These are phyloP conservation scores for Tagetes patula DNA, from an alignment of 129 eudicot genomes.

Conservation along the genomic window DNA sequence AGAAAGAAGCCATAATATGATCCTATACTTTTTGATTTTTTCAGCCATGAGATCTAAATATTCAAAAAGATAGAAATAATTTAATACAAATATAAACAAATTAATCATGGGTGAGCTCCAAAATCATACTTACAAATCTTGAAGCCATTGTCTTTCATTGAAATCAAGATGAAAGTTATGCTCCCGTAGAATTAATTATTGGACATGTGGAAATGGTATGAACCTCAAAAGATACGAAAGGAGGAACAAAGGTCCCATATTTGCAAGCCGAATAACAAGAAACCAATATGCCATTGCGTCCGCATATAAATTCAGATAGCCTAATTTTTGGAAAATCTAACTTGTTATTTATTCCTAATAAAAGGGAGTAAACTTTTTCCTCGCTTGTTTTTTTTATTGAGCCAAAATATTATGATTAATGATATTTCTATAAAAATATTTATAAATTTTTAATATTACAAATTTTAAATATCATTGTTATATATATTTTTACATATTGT, in stretches of 20 bases:
- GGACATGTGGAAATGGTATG: background rate
- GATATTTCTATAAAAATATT: no score
- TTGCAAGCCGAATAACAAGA: constrained; percentile 21
- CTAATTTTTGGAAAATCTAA: no score
- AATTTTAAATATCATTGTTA: no score
- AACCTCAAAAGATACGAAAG: constrained; percentile 16
- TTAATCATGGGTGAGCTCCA: background rate
- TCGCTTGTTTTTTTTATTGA: no score
- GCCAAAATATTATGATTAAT: no score
- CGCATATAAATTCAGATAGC: no score
- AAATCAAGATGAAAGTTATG: constrained; percentile 17
- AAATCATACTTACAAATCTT: constrained; percentile 23
- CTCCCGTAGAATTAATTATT: background rate
- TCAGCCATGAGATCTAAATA: constrained; percentile 42
- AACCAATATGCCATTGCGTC: no score
- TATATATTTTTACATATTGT: no score
- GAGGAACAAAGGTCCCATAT: constrained; percentile 15
- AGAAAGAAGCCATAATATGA: constrained; percentile 41
- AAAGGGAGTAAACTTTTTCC: no score
- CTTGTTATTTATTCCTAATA: no score
- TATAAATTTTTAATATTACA: no score
- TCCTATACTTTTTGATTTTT: constrained; percentile 41
- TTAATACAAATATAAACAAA: background rate
- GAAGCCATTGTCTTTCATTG: constrained; percentile 35
- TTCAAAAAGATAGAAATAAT: background rate